Conservation (phyloP, 1,139 yeast genomes). For the Candida sanyaensis region DNA sequence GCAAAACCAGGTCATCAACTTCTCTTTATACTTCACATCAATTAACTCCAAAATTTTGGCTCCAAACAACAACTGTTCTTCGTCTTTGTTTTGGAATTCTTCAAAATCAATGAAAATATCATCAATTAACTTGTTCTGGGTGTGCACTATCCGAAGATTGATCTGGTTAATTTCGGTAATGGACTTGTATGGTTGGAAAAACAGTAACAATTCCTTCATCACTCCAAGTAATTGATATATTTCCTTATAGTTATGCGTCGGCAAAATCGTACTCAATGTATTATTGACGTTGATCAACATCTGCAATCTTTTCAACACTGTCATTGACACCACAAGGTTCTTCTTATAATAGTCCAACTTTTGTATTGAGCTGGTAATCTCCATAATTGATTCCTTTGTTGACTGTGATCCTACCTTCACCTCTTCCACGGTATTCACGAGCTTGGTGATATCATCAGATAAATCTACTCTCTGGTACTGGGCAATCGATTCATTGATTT, state of each 20-base stretch:
- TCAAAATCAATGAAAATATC: conserved; percentile 79
- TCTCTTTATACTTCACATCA: conserved; percentile 60
- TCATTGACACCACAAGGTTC: conserved; percentile 81
- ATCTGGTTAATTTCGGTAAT: conserved; percentile 78
- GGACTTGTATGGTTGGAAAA: conserved; percentile 81
- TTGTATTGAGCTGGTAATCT: conserved; percentile 77
- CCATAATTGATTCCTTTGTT: conserved; percentile 65
- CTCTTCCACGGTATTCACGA: conserved; percentile 7
- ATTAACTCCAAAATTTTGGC: conserved; percentile 73
- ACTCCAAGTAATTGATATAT: conserved; percentile 72
- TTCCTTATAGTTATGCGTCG: conserved; percentile 56
- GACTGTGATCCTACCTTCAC: conserved; percentile 29
- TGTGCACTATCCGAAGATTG: conserved; percentile 60
- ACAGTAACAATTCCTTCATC: conserved; percentile 73
- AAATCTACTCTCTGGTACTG: conserved; percentile 7
- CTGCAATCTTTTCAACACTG: conserved; percentile 81
- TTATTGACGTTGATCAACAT: conserved; percentile 82
- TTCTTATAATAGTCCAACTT: conserved; percentile 77
- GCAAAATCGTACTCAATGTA: conserved; percentile 53
- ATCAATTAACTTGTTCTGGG: conserved; percentile 67
- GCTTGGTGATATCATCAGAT: conserved; percentile 8
- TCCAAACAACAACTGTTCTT: conserved; percentile 50
- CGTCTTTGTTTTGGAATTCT: conserved; percentile 26
- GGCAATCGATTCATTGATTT: conserved; percentile 26
- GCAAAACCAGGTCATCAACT: conserved; percentile 74